A percentile compares a stretch with the other conserved stretches of the same genome.
phyloP scores from a whole-genome alignment of 2,329 filamentous ascomycete species.

The Amauroascus niger region DNA sequence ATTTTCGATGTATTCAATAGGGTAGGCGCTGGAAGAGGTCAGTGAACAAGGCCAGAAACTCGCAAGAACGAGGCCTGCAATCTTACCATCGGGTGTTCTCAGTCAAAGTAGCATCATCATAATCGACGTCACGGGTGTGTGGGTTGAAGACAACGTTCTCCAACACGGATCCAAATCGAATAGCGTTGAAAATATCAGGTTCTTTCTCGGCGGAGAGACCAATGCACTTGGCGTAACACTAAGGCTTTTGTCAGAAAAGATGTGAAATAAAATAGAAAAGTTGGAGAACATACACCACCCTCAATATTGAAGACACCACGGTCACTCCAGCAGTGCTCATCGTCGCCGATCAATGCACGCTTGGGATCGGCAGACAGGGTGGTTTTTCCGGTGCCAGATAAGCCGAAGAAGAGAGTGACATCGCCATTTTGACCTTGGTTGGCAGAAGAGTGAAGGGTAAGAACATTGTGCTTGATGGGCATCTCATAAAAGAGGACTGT shows the following conservation, averaged over 20 bases:
- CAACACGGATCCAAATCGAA: conserved; percentile 91
- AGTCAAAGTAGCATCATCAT: conserved; percentile 86
- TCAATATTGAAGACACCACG: conserved; percentile 98
- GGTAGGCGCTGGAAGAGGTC: conserved; percentile 57
- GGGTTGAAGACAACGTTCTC: conserved; percentile 99
- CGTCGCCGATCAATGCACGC: conserved; percentile 90
- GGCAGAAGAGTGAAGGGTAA: conserved; percentile 95
- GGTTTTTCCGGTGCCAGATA: conserved; percentile 97
- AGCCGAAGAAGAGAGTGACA: conserved; percentile 97
- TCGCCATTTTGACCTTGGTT: conserved; percentile 93
- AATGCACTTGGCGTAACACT: conserved; percentile 97
- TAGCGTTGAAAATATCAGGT: conserved; percentile 92
- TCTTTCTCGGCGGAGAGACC: conserved; percentile 97
- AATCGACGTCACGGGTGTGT: conserved; percentile 79
- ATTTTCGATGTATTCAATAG: conserved; percentile 97
- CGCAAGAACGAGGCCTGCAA: not conserved
- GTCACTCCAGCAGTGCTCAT: conserved; percentile 99
- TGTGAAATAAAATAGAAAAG: not conserved
- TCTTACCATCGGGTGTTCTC: conserved; percentile 83
- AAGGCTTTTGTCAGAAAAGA: conserved; percentile 13
- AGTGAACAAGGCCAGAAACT: conserved; percentile 18
- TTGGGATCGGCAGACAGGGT: conserved; percentile 95
- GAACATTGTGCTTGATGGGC: conserved; percentile 98
- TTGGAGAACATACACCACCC: conserved; percentile 54
- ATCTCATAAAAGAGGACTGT: conserved; percentile 99